Base-by-base conservation (phyloP, 805 yeast species). In the Sugiyamaella mastotermitis region DNA sequence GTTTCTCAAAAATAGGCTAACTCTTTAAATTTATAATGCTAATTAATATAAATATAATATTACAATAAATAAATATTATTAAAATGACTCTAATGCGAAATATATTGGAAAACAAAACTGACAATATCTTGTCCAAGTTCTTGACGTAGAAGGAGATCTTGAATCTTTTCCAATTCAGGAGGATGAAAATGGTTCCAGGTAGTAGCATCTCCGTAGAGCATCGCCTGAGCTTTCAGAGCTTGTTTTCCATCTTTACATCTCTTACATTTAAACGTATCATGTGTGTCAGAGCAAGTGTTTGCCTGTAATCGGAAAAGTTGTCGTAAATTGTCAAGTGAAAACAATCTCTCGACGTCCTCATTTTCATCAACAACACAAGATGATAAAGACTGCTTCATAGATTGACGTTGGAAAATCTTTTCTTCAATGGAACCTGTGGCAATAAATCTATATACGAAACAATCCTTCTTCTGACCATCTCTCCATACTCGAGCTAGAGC, bases 401-500 rank as follows among this genome's bases (percentile, higher is more conserved):
- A 80, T 57, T 92, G 98, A 38, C 98, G 68, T 64, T 92, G 98
- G 61, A 83, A 86, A 23, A 92, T 92, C 60, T 92, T 92, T 53
- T 90, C 98, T 54, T 90, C 98, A 38, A 90, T 92, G 1, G 95
- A 78, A 9, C 98, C 98, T 0, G 97, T 87, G 5, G 94, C 74
- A 41, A 90, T 88, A 50, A 92, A 88, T 49, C 98, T 69, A 60
- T 92, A 92, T 28, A 90, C 92, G 53, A 82, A 90, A 65, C 98
- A 92, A 58, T 84, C 95, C 60, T 90, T 92, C 69, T 84, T 90
- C 56, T 90, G 98, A 0, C 98, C 98, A 63, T 92, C 98, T 69
- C 98, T 78, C 97, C 97, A 92, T 4, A 92, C 95, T 60, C 98
- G 74, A 0, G 97, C 97, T 45, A 92, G 68, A 0, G 97, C 97